These are phyloP conservation scores for Blastocystis hominis DNA, from an alignment of 352 stramenopile genomes.

Conservation along the genomic window DNA sequence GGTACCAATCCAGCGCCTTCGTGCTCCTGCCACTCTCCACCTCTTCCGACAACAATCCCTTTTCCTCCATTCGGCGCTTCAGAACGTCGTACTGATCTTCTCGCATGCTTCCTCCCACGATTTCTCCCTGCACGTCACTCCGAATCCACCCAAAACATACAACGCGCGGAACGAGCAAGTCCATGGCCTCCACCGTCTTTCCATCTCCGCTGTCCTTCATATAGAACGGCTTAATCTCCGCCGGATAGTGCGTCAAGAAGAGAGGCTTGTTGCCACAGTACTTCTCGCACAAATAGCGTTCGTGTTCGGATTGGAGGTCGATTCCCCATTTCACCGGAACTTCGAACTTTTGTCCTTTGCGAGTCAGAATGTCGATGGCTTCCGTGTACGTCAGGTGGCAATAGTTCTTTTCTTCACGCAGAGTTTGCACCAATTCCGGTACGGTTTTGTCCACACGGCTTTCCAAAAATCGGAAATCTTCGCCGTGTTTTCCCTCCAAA, in stretches of 20 bases:
- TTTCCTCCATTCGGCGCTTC: constrained; percentile 67
- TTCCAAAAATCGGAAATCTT: constrained; percentile 86
- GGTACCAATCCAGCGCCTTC: constrained; percentile 79
- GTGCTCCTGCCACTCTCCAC: neutral
- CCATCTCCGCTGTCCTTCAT: constrained; percentile 83
- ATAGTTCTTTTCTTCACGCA: constrained; percentile 59
- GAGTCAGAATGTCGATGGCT: constrained; percentile 75
- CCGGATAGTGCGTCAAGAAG: constrained; percentile 76
- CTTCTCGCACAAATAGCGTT: constrained; percentile 82
- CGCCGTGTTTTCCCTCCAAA: constrained; percentile 54
- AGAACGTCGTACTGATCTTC: constrained; percentile 83
- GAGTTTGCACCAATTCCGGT: constrained; percentile 68
- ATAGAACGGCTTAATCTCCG: constrained; percentile 91
- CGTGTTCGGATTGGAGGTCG: constrained; percentile 83
- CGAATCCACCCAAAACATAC: constrained; percentile 64
- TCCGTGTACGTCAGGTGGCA: constrained; percentile 82
- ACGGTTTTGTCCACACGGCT: constrained; percentile 79
- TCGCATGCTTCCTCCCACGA: constrained; percentile 72
- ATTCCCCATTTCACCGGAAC: constrained; percentile 79
- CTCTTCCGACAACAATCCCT: constrained; percentile 65
- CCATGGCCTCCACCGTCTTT: constrained; percentile 81
- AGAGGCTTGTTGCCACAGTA: constrained; percentile 26
- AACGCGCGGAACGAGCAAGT: constrained; percentile 84
- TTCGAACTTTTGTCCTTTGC: constrained; percentile 68
- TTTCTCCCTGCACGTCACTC: constrained; percentile 63